phyloP scores from a whole-genome alignment of 768 basidiomycete species.

The Daedaleopsis sinensis region DNA sequence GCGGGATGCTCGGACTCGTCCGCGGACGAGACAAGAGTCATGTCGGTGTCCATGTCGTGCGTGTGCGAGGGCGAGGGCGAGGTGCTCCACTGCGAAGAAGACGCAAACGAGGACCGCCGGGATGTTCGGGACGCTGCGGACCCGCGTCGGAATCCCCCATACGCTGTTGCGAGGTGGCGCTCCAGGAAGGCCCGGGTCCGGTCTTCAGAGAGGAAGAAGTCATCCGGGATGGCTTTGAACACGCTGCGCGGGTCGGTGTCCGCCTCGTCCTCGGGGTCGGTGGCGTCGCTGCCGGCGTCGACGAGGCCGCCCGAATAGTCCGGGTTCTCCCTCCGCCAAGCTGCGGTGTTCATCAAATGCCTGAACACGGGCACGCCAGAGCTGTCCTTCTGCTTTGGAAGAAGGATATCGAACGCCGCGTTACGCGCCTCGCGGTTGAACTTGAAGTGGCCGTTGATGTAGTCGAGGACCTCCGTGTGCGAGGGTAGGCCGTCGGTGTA shows the following conservation, averaged over 20 bases:
- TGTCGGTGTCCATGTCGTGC: too few species aligned
- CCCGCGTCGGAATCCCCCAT: too few species aligned
- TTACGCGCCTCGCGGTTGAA: neutral
- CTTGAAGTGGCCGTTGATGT: neutral
- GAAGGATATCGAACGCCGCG: neutral
- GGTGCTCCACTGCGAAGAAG: too few species aligned
- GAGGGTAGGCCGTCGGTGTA: neutral
- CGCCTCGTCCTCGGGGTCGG: constrained; percentile 9
- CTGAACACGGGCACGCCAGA: constrained; percentile 1
- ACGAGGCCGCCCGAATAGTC: constrained; percentile 15
- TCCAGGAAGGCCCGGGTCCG: too few species aligned
- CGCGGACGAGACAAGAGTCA: too few species aligned
- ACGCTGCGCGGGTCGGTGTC: neutral
- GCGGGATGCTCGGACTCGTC: too few species aligned
- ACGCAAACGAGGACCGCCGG: too few species aligned
- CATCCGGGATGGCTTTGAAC: too few species aligned
- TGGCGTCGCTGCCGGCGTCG: constrained; percentile 9
- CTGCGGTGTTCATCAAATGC: constrained; percentile 5
- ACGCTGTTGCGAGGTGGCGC: too few species aligned
- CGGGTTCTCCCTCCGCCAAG: constrained; percentile 7
- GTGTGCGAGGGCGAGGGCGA: too few species aligned
- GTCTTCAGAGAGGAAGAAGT: too few species aligned
- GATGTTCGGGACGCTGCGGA: too few species aligned
- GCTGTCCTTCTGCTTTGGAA: neutral
- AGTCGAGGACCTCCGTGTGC: neutral